Conservation (phyloP, 345 rosid species). For the Cardiospermum halicacabum region DNA sequence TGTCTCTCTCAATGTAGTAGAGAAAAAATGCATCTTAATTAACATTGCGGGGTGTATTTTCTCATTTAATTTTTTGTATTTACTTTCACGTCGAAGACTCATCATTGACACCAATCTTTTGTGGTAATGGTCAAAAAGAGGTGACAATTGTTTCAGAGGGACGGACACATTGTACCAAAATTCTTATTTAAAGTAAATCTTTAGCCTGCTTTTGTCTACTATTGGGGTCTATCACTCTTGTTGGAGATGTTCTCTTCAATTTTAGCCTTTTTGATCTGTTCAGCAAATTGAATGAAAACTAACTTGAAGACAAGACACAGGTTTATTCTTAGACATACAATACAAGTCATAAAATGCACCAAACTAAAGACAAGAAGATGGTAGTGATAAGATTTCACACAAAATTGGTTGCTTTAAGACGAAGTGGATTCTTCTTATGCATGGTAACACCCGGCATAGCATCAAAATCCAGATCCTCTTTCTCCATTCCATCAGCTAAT, state of each 20-base stretch:
- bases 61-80: neutral
- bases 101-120: neutral
- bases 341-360: too few relatives aligned
- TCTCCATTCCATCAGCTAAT: constrained; percentile 15
- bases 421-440: constrained; percentile 21
- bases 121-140: neutral
- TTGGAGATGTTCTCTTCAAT: too few relatives aligned
- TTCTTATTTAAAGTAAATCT: neutral
- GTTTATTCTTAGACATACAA: too few relatives aligned
- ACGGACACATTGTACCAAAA: constrained; percentile 1
- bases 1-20: constrained; percentile 16
- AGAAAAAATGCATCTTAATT: constrained; percentile 20
- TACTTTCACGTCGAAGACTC: too few relatives aligned
- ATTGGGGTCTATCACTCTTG: too few relatives aligned
- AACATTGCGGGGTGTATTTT: constrained; percentile 7
- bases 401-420: neutral
- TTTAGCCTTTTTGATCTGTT: too few relatives aligned
- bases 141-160: neutral
- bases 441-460: constrained; percentile 12
- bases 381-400: too few relatives aligned
- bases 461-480: constrained; percentile 18
- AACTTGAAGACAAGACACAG: too few relatives aligned
- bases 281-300: too few relatives aligned
- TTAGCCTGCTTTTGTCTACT: neutral
- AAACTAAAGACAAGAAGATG: too few relatives aligned